Conservation (phyloP, 495 filamentous ascomycete genomes). For the Tuber indicum region DNA sequence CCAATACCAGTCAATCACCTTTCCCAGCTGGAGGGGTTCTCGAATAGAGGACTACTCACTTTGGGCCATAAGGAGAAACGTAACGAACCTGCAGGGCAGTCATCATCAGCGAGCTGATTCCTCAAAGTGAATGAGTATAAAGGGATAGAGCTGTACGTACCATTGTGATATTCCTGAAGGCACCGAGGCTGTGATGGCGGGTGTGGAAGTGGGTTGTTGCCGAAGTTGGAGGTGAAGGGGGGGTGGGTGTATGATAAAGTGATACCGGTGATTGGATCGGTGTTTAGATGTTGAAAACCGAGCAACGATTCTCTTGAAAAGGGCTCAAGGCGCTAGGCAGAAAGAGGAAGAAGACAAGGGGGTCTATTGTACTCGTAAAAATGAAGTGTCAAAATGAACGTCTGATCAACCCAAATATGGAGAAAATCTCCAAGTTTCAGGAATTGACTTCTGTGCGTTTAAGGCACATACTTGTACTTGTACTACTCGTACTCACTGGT, state of each 20-base stretch:
- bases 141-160: conserved; percentile 7
- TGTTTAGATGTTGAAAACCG: neutral
- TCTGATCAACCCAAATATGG: neutral
- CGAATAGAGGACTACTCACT: conserved; percentile 19
- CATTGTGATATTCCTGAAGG: conserved; percentile 15
- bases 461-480: neutral
- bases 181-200: neutral
- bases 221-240: neutral
- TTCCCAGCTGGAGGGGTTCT: neutral
- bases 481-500: neutral
- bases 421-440: neutral
- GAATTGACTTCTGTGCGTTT: neutral
- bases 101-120: conserved; percentile 27
- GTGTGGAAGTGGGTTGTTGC: neutral
- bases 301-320: neutral
- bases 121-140: neutral
- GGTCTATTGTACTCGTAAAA: neutral
- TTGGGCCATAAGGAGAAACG: conserved; percentile 36
- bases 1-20: neutral
- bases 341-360: neutral
- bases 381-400: neutral
- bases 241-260: neutral
- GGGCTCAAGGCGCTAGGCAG: neutral
- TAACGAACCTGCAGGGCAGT: conserved; percentile 27
- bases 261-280: neutral